Evolutionary conservation across 176 grass and related monocot genomes (phyloP).

Genomic region (Cenchrus purpureus): DNA sequence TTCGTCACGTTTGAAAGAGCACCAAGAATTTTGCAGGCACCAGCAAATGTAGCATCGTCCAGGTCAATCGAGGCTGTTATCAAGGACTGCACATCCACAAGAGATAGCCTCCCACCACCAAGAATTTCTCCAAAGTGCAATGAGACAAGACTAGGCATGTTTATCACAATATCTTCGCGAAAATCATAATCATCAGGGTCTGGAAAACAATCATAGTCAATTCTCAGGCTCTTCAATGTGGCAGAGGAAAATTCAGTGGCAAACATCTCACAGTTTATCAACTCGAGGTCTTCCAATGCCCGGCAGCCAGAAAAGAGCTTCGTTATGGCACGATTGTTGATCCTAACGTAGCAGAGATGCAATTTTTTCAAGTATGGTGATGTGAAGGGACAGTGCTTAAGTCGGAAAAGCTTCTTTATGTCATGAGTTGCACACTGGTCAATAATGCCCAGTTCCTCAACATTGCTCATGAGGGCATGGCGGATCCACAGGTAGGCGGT

Average conservation of each 20-base stretch:
- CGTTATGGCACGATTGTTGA: not conserved
- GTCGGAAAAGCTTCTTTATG: not conserved
- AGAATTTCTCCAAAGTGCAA: not conserved
- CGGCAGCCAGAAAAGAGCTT: conserved; percentile 13
- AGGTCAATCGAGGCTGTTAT: not conserved
- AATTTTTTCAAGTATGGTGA: not conserved
- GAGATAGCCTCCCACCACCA: too few species aligned
- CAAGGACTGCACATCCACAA: not conserved
- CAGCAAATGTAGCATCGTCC: not conserved
- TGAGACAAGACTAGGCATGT: not conserved
- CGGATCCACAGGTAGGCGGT: not conserved
- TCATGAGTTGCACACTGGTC: not conserved
- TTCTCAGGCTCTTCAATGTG: not conserved
- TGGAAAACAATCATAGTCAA: not conserved
- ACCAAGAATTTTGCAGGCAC: not conserved
- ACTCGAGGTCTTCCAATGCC: conserved; percentile 4
- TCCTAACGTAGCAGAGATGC: not conserved
- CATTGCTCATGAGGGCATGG: not conserved
- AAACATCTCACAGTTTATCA: not conserved
- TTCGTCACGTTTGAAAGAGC: conserved; percentile 15
- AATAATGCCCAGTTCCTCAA: not conserved
- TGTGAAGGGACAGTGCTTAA: not conserved
- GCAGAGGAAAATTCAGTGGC: conserved; percentile 1
- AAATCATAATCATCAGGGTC: not conserved
- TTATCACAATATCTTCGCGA: not conserved